Evolutionary conservation across 345 rosid genomes (phyloP), one percentile per base, ranked within the genome.

Genomic region (Lepidium sativum): DNA sequence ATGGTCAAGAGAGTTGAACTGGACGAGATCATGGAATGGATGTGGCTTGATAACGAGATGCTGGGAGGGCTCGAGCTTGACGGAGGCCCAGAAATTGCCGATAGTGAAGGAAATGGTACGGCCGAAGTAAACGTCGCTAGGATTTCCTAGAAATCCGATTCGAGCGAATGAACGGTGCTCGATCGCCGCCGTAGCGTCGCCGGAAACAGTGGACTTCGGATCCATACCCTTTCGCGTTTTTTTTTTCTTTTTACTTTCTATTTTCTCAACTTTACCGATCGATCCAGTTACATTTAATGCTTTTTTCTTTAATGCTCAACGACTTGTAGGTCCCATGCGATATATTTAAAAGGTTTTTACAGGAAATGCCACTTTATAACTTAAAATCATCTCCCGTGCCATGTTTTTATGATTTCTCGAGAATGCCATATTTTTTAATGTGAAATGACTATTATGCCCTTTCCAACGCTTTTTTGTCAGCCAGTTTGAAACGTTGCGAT

Each of bases 111-210:
- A 82, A 57, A 89, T 84, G 0, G 89, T 72, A 23, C 88, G 84
- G 39, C 95, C 96, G 18, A 64, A 78, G 71, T 86, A 89, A 0
- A 89, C 94, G 51, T 89, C 94, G 61, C 96, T 89, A 0, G 96
- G 96, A 16, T 86, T 89, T 4, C 96, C 96, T 4, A 89, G 67
- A 5, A 80, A 67, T 2, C 96, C 96, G 9, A 86, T 76, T 38
- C 94, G 74, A 6, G 94, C 96, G 35, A 79, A 75, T 1, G 83
- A 78, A 35, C 77, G 82, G 60, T 79, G 91, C 77, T 83, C 82
- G 47, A 84, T 80, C 35, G 21, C 67, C 38, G 23, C 70, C 64
- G 54, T 18, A 0, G 37, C 6, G 6, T 57, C 4, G 10, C 21
- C 62, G 38, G 66, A 27, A 31, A 8, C 50, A 10, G 18, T 27